Percentiles rank a stretch among this genome's conserved stretches.
phyloP scores from a whole-genome alignment of 1,139 yeast species.

The Yamadazyma taylorii region DNA sequence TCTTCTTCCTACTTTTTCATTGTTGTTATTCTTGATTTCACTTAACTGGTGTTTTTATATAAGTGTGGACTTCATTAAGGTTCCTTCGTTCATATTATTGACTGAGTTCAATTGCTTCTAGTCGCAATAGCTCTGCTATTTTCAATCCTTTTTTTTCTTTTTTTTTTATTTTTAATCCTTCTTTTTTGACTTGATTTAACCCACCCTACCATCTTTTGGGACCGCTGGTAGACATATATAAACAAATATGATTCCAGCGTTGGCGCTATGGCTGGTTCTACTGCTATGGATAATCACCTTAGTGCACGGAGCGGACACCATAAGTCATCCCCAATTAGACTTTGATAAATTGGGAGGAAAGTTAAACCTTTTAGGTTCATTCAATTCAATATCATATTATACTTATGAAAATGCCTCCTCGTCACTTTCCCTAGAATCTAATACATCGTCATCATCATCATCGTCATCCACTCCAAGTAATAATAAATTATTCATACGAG shows the following conservation, averaged over 20 bases:
- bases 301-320: conserved; percentile 1
- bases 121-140: no score
- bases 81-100: no score
- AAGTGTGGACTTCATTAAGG: no score
- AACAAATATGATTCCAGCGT: not conserved
- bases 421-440: conserved; percentile 16
- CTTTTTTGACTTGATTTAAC: no score
- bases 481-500: conserved; percentile 32
- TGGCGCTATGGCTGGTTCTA: not conserved
- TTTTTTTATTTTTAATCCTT: no score
- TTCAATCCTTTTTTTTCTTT: no score
- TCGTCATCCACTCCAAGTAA: conserved; percentile 5
- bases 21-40: no score
- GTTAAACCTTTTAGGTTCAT: conserved; percentile 66
- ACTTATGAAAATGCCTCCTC: conserved; percentile 50
- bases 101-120: no score
- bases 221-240: no score
- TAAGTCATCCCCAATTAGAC: conserved; percentile 31
- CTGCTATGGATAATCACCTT: not conserved
- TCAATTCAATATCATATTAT: conserved; percentile 61
- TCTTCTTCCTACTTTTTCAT: not conserved
- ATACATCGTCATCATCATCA: not conserved
- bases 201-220: no score
- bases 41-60: no score
- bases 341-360: conserved; percentile 36